A percentile compares a stretch with the other conserved stretches of the same genome.
Evolutionary conservation across 129 eudicot genomes (phyloP).

Genomic region (sunflower (Helianthus annuus)): HanXRQr2.0-SUNRISE NC_035448.2:52033993-52034492

Average conservation of each 20-base stretch:
- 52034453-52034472: constrained; percentile 76
- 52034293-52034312: constrained; percentile 32
- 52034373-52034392: constrained; percentile 42
- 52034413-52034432: constrained; percentile 65
- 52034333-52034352: constrained; percentile 39
- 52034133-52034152: constrained; percentile 35
- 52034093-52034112: constrained; percentile 44
- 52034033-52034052: constrained; percentile 48
- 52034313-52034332: constrained; percentile 46
- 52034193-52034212: constrained; percentile 41
- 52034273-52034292: constrained; percentile 55
- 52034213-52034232: constrained; percentile 40
- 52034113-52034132: constrained; percentile 38
- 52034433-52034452: constrained; percentile 65
- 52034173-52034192: constrained; percentile 41
- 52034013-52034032: constrained; percentile 42
- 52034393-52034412: constrained; percentile 52
- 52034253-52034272: constrained; percentile 56
- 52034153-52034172: constrained; percentile 35
- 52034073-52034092: constrained; percentile 55
- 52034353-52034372: constrained; percentile 39
- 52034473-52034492: constrained; percentile 41
- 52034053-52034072: constrained; percentile 51
- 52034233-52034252: constrained; percentile 58
- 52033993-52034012: constrained; percentile 45